These are phyloP conservation scores for Endocarpon pusillum DNA, from an alignment of 495 filamentous ascomycete genomes.

Conservation along the genomic window DNA sequence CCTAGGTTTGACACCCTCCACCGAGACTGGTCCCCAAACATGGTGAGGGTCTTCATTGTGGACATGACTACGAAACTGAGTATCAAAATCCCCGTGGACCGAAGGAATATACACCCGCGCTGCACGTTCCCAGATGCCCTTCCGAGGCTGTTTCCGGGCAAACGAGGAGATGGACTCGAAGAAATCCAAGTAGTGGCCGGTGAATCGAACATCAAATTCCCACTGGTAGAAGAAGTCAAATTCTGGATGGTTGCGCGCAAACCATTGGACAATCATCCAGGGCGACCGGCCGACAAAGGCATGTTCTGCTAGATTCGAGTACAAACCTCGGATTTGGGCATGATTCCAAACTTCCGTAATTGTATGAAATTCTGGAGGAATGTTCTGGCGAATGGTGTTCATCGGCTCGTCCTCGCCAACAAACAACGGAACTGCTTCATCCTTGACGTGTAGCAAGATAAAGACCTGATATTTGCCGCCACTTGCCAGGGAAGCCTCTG, in stretches of 20 bases:
- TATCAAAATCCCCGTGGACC: slow-evolving; percentile 30
- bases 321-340: slow-evolving; percentile 1
- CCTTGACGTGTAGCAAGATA: slow-evolving; percentile 56
- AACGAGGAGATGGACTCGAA: slow-evolving; percentile 42
- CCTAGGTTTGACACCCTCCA: slow-evolving; percentile 34
- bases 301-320: slow-evolving; percentile 18
- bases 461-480: slow-evolving; percentile 67
- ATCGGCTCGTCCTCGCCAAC: slow-evolving; percentile 34
- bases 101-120: slow-evolving; percentile 53
- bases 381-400: slow-evolving; percentile 29
- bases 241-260: slow-evolving; percentile 48
- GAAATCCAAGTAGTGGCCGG: slow-evolving; percentile 54
- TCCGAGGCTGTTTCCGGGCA: slow-evolving; percentile 42
- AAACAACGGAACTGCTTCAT: slow-evolving; percentile 38
- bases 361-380: slow-evolving; percentile 47
- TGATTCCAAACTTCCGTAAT: slow-evolving; percentile 26
- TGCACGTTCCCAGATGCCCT: slow-evolving; percentile 58
- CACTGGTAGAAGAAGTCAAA: slow-evolving; percentile 67
- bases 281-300: slow-evolving; percentile 24
- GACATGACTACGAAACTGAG: slow-evolving; percentile 4
- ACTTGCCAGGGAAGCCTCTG: slow-evolving; percentile 51
- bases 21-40: slow-evolving; percentile 45
- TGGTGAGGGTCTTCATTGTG: slow-evolving; percentile 2
- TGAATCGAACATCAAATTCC: slow-evolving; percentile 56
- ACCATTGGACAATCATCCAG: slow-evolving; percentile 44